phyloP scores from a whole-genome alignment of 2,329 filamentous ascomycete genomes.

The Parascedosporium putredinis region DNA sequence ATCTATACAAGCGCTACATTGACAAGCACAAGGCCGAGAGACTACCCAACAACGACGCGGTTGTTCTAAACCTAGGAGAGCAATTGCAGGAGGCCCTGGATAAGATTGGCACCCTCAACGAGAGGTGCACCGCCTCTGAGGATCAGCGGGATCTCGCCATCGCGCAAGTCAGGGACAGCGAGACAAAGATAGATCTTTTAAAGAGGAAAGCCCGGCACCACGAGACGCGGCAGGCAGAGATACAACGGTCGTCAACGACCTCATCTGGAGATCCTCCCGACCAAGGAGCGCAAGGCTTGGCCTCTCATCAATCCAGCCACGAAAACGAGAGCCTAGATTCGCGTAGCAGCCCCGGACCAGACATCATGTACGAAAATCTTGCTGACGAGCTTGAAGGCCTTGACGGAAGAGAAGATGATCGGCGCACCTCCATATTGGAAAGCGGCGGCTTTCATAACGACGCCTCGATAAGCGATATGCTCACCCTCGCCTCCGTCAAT shows the following conservation, averaged over 20 bases:
- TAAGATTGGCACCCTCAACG: not conserved
- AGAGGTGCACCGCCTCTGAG: not conserved
- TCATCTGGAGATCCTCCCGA: too few species aligned
- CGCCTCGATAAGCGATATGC: not conserved
- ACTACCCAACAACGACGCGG: not conserved
- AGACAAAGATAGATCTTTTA: not conserved
- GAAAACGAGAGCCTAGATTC: not conserved
- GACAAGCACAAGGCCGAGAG: not conserved
- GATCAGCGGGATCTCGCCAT: not conserved
- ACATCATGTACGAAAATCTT: not conserved
- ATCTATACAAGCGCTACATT: not conserved
- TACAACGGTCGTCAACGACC: too few species aligned
- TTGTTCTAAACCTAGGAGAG: not conserved
- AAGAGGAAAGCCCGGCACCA: too few species aligned
- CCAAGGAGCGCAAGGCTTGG: too few species aligned
- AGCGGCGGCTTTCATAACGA: not conserved
- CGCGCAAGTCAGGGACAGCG: not conserved
- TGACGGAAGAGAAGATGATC: not conserved
- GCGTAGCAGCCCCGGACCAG: not conserved
- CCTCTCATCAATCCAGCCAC: too few species aligned
- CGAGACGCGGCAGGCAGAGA: too few species aligned
- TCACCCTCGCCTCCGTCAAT: not conserved
- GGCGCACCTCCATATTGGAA: not conserved
- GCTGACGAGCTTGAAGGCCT: not conserved
- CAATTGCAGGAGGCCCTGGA: not conserved